Percentiles rank a stretch among this genome's conserved stretches.
Conservation (phyloP, 768 basidiomycete species). For the Cystobasidium ongulense region DNA sequence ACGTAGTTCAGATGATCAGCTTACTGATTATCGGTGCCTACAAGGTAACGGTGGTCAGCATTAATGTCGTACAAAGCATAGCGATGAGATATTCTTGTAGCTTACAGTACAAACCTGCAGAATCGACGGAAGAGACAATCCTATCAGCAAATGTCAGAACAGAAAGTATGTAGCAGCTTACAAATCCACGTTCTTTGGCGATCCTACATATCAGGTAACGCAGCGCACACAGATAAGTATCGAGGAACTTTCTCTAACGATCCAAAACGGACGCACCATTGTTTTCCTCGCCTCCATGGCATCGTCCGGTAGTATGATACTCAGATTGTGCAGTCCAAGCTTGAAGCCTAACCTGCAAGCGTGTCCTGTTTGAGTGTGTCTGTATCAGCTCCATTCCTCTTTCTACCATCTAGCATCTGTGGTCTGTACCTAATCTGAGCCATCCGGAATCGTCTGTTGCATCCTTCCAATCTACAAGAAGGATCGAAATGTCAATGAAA, state of each 20-base stretch:
- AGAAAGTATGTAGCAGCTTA: not conserved
- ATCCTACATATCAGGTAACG: not conserved
- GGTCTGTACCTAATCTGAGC: not conserved
- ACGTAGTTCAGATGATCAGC: no score
- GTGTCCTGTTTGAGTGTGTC: not conserved
- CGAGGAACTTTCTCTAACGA: no score
- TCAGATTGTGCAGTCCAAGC: not conserved
- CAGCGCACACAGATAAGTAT: not conserved
- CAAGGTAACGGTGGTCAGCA: not conserved
- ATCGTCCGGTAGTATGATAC: not conserved
- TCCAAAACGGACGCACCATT: not conserved
- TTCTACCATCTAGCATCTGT: not conserved
- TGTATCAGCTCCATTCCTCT: not conserved
- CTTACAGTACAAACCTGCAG: not conserved
- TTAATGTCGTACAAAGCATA: no score
- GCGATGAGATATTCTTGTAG: not conserved
- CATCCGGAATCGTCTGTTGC: not conserved
- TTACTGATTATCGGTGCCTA: slow-evolving; percentile 1
- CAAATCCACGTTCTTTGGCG: not conserved
- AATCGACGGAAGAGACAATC: not conserved
- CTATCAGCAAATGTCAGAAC: not conserved
- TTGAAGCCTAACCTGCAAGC: slow-evolving; percentile 10
- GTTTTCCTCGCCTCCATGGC: not conserved
- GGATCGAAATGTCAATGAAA: not conserved
- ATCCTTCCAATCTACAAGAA: not conserved